Base-by-base conservation (phyloP, 345 rosid genomes). In the Acer campestre region DNA sequence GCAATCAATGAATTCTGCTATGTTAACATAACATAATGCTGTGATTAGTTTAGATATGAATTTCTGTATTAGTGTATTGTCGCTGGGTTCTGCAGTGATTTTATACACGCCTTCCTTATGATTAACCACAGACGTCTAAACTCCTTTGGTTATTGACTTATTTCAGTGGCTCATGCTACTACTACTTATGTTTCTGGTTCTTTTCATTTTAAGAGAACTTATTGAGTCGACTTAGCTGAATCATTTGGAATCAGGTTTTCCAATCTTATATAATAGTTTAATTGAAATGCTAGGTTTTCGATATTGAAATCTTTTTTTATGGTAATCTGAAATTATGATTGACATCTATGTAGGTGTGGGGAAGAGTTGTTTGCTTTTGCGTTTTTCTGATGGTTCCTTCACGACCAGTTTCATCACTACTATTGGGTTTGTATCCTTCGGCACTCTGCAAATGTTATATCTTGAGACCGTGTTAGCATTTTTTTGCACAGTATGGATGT, bases 381-480 rank as follows among this genome's bases (percentile, higher is more conserved):
- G 98, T 69, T 94, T 94, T 83, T 94, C 98, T 10, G 97, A 94
- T 85, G 98, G 97, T 80, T 94, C 98, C 75, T 94, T 94, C 81
- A 94, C 97, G 22, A 94, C 98, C 46, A 94, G 98, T 83, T 94
- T 94, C 82, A 94, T 94, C 59, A 94, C 98, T 4, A 94, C 98
- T 61, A 94, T 94, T 56, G 98, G 98, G 97, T 94, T 53, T 59
- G 86, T 75, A 71, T 77, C 42, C 59, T 46, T 67, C 7, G 61
- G n/a, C 48, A 55, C 64, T 73, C 62, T 61, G 22, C n/a, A 42
- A 51, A 25, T 0, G 42, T 69, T 68, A 17, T 55, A 27, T 65
- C 20, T 51, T 55, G 51, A 68, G 51, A 14, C 14, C 61, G 5
- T 55, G 44, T 71, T 51, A 22, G 58, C 61, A 8, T 38, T 67